phyloP scores from a whole-genome alignment of 208 protist species.

The Acanthamoeba sp. region DNA sequence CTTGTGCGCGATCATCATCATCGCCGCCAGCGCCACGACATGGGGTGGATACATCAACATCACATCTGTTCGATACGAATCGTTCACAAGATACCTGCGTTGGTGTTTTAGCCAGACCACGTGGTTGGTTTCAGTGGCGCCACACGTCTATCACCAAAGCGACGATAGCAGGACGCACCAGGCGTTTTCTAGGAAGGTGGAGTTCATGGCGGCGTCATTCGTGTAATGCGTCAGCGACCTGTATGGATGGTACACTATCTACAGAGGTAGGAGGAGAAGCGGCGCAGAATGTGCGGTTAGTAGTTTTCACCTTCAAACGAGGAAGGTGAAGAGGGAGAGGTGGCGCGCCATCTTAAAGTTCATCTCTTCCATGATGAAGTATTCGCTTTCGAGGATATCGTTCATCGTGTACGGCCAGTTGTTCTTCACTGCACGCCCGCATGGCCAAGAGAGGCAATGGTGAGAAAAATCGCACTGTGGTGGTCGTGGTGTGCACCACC shows the following conservation, averaged over 20 bases:
- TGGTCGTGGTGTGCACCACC: too few species aligned
- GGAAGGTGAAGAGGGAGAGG: neutral
- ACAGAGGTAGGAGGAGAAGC: too few species aligned
- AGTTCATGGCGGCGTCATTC: neutral
- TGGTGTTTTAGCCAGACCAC: neutral
- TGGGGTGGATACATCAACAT: constrained; percentile 61
- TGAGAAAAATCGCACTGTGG: too few species aligned
- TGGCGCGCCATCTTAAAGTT: constrained; percentile 43
- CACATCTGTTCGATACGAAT: constrained; percentile 53
- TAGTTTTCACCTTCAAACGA: too few species aligned
- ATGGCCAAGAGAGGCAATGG: neutral
- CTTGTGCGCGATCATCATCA: constrained; percentile 29
- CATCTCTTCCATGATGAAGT: constrained; percentile 73
- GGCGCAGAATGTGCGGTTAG: too few species aligned
- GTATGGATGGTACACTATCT: constrained; percentile 65
- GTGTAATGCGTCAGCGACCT: neutral
- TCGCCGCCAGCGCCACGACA: constrained; percentile 47
- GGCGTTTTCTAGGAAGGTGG: neutral
- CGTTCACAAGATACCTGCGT: constrained; percentile 55
- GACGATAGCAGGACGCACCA: neutral
- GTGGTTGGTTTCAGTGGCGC: too few species aligned
- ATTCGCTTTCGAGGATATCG: constrained; percentile 57
- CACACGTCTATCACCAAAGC: too few species aligned
- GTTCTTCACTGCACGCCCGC: constrained; percentile 18
- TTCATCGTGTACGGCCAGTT: constrained; percentile 69